phyloP scores from a whole-genome alignment of 176 grass and related monocot genomes.

The Oryza glumipatula region DNA sequence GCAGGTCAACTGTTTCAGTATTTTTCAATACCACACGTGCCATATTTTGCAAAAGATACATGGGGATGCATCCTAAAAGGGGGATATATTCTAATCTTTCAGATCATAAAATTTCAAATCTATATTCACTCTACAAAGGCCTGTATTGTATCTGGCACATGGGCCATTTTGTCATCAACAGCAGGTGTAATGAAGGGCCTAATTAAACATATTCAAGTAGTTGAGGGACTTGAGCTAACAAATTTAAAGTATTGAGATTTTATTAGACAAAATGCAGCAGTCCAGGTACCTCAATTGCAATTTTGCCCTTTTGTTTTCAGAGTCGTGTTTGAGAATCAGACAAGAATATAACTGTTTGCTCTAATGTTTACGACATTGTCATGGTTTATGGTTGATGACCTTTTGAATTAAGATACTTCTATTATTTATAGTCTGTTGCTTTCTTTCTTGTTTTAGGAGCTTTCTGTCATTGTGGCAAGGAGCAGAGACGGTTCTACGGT shows the following conservation, averaged over 20 bases:
- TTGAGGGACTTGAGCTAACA: background rate
- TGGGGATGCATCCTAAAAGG: background rate
- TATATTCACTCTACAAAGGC: background rate
- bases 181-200: background rate
- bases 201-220: background rate
- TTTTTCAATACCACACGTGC: background rate
- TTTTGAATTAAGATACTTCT: background rate
- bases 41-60: background rate
- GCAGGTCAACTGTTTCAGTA: background rate
- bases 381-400: background rate
- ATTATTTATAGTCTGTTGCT: background rate
- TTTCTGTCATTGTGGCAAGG: conserved; percentile 93
- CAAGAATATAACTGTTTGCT: background rate
- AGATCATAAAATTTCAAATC: background rate
- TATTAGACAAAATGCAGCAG: background rate
- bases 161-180: background rate
- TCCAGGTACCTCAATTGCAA: background rate
- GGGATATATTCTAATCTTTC: background rate
- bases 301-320: background rate
- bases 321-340: background rate
- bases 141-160: background rate
- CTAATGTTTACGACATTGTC: background rate
- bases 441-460: conserved; percentile 56
- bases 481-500: conserved; percentile 62
- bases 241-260: background rate